Evolutionary conservation across 169 alveolate genomes (phyloP).

Genomic region (Plasmodium knowlesi): DNA sequence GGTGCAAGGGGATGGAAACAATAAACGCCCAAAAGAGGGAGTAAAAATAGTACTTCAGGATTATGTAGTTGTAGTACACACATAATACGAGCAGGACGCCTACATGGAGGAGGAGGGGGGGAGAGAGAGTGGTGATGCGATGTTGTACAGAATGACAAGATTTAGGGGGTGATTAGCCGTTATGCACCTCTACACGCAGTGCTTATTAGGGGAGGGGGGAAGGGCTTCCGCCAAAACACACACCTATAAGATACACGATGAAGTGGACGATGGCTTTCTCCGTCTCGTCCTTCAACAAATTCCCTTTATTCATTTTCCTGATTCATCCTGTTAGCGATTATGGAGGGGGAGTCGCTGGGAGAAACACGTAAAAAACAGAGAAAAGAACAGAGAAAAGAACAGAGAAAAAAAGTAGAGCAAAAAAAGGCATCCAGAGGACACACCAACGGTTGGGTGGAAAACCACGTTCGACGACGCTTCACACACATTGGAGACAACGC

Average conservation of each 20-base stretch:
- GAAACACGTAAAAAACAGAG: background rate
- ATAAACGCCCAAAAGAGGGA: slow-evolving; percentile 82
- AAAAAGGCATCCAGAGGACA: background rate
- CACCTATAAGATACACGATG: slow-evolving; percentile 76
- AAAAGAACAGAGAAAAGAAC: background rate
- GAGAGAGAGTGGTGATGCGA: background rate
- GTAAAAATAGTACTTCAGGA: slow-evolving; percentile 74
- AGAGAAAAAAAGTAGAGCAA: background rate
- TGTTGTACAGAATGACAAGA: background rate
- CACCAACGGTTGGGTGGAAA: background rate
- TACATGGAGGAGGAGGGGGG: background rate
- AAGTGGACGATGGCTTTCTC: slow-evolving; percentile 80
- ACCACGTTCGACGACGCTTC: background rate
- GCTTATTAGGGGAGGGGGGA: background rate
- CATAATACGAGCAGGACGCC: slow-evolving; percentile 75
- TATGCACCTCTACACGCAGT: background rate
- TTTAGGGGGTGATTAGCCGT: background rate
- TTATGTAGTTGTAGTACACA: slow-evolving; percentile 78
- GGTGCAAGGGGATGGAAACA: slow-evolving; percentile 78
- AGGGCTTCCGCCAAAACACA: background rate
- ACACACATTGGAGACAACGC: background rate
- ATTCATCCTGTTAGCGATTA: slow-evolving; percentile 15
- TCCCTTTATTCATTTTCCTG: slow-evolving; percentile 57
- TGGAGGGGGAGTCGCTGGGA: background rate
- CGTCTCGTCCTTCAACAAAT: slow-evolving; percentile 75